phyloP scores from a whole-genome alignment of 2,329 filamentous ascomycete species.

The Delphinella strobiligena region DNA sequence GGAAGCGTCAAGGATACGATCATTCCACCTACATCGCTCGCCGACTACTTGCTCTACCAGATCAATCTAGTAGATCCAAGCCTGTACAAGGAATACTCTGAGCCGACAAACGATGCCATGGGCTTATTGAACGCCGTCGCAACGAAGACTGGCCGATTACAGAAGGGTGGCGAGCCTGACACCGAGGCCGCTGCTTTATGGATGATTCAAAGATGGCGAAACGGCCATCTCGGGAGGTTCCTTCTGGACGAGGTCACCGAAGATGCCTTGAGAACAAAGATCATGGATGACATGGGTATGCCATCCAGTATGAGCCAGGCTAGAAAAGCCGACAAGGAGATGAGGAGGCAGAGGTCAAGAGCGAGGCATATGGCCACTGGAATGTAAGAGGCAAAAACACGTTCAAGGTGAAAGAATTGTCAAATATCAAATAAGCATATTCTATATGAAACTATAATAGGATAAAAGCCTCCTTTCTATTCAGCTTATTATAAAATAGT shows the following conservation, averaged over 20 bases:
- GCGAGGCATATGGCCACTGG: constrained; percentile 4
- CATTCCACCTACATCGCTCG: constrained; percentile 63
- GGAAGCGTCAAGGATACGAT: constrained; percentile 85
- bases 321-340: constrained; percentile 52
- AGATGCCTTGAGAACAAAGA: constrained; percentile 43
- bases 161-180: constrained; percentile 59
- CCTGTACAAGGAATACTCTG: constrained; percentile 51
- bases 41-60: constrained; percentile 80
- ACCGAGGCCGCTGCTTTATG: constrained; percentile 63
- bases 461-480: no score
- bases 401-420: background rate
- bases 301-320: constrained; percentile 56
- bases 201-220: constrained; percentile 72
- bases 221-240: constrained; percentile 63
- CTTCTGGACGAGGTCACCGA: constrained; percentile 64
- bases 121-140: constrained; percentile 62
- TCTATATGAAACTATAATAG: background rate
- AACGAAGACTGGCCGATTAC: constrained; percentile 60
- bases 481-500: no score
- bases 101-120: constrained; percentile 74
- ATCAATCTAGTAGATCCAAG: constrained; percentile 57
- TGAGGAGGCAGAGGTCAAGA: constrained; percentile 11
- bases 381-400: background rate
- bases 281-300: constrained; percentile 32
- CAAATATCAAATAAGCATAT: background rate